A percentile compares a stretch with the other conserved stretches of the same genome.
phyloP scores from a whole-genome alignment of 2,329 filamentous ascomycete genomes.

The Cadophora luteo-olivacea region DNA sequence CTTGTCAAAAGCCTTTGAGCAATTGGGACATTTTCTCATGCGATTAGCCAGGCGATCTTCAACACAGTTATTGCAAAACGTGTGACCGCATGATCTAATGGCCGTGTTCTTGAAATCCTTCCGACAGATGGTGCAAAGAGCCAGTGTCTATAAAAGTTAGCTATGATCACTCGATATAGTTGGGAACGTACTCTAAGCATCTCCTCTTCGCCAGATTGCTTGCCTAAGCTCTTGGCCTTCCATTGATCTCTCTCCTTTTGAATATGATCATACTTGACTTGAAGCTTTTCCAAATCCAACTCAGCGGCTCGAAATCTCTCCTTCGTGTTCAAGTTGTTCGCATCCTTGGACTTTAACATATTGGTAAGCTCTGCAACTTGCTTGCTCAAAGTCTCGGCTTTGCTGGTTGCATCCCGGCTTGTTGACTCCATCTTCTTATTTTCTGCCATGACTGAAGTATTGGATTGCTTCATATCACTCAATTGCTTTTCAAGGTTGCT shows the following conservation, averaged over 20 bases:
- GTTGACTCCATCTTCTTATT: slow-evolving; percentile 78
- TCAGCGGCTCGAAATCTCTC: slow-evolving; percentile 69
- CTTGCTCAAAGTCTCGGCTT: slow-evolving; percentile 73
- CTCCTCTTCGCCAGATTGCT: slow-evolving; percentile 82
- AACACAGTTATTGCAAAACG: slow-evolving; percentile 91
- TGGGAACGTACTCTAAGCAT: slow-evolving; percentile 78
- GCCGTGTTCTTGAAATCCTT: slow-evolving; percentile 93
- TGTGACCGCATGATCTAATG: slow-evolving; percentile 91
- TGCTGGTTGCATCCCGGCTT: slow-evolving; percentile 71
- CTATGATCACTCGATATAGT: slow-evolving; percentile 14
- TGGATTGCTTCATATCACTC: slow-evolving; percentile 79
- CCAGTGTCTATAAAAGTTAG: slow-evolving; percentile 66
- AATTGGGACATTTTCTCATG: slow-evolving; percentile 94
- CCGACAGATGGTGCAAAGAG: slow-evolving; percentile 91
- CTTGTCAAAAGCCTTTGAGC: slow-evolving; percentile 88
- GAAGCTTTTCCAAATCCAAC: slow-evolving; percentile 80
- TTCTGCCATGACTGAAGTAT: slow-evolving; percentile 73
- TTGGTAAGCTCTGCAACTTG: slow-evolving; percentile 81
- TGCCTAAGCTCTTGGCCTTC: slow-evolving; percentile 82
- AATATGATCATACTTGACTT: slow-evolving; percentile 76
- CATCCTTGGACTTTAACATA: slow-evolving; percentile 78
- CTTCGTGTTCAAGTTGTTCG: slow-evolving; percentile 56
- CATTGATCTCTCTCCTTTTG: slow-evolving; percentile 85
- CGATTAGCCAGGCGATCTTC: slow-evolving; percentile 88
- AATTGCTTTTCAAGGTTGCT: slow-evolving; percentile 91